These are phyloP conservation scores for Zanthoxylum bungeanum DNA, from an alignment of 345 rosid species.

Conservation along the genomic window DNA sequence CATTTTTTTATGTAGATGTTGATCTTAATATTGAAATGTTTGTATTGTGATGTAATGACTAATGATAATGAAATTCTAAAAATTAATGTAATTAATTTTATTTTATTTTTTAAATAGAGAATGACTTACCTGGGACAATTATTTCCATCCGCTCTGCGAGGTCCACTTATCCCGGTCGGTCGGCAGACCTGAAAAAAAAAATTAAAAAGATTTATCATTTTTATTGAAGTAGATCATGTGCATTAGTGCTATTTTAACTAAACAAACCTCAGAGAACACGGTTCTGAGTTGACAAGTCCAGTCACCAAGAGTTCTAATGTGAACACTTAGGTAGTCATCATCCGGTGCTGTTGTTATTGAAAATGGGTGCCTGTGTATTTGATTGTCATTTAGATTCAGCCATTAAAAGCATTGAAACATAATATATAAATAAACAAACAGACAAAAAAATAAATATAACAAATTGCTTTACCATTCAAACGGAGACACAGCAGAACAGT, in stretches of 20 bases:
- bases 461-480: slow-evolving; percentile 61
- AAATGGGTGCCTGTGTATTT: slow-evolving; percentile 77
- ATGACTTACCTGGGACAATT: slow-evolving; percentile 50
- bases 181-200: too few relatives aligned
- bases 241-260: too few relatives aligned
- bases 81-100: too few relatives aligned
- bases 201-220: too few relatives aligned
- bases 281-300: slow-evolving; percentile 75
- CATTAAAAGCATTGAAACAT: not conserved
- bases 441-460: not conserved
- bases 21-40: too few relatives aligned
- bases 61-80: too few relatives aligned
- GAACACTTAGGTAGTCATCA: slow-evolving; percentile 72
- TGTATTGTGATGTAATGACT: too few relatives aligned
- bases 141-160: slow-evolving; percentile 60
- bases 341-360: slow-evolving; percentile 83
- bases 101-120: too few relatives aligned
- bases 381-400: not conserved
- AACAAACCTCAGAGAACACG: slow-evolving; percentile 73
- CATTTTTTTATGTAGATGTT: too few relatives aligned
- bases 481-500: slow-evolving; percentile 80
- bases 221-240: too few relatives aligned
- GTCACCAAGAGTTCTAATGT: slow-evolving; percentile 72
- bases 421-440: too few relatives aligned
- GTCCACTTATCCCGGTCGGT: slow-evolving; percentile 60